Conservation (phyloP, 2,329 filamentous ascomycete species). For the Dothistroma pini region DNA sequence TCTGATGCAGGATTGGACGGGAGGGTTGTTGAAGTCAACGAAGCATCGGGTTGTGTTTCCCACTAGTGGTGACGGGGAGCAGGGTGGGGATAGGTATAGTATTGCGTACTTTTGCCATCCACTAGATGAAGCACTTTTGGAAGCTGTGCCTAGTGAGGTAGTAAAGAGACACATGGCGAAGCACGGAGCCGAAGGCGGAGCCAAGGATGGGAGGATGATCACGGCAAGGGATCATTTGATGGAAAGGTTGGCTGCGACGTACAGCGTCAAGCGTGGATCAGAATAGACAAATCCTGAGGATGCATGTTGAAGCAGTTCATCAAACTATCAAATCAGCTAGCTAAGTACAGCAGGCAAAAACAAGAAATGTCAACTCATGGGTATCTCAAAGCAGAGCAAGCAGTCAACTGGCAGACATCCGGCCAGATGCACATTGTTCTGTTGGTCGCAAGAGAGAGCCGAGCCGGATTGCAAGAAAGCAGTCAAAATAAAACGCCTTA, state of each 20-base stretch:
- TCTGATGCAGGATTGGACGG: conserved; percentile 81
- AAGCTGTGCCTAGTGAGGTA: conserved; percentile 52
- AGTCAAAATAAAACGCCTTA: not conserved
- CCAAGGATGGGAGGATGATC: conserved; percentile 44
- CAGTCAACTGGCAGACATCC: not conserved
- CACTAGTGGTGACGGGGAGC: conserved; percentile 1
- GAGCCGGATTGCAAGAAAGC: not conserved
- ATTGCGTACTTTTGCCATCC: conserved; percentile 61
- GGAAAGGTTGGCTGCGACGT: conserved; percentile 56
- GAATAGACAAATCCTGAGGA: not conserved
- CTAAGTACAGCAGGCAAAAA: not conserved
- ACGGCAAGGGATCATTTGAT: conserved; percentile 59
- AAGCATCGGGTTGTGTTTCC: conserved; percentile 83
- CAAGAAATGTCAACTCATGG: conserved; percentile 1
- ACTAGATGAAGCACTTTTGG: conserved; percentile 51
- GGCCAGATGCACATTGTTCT: conserved; percentile 1
- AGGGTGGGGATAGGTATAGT: conserved; percentile 30
- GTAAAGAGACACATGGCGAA: conserved; percentile 41
- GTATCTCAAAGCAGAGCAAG: conserved; percentile 10
- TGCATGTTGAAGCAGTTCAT: not conserved
- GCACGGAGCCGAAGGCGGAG: conserved; percentile 31
- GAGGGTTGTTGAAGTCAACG: conserved; percentile 79
- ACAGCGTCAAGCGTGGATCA: conserved; percentile 39
- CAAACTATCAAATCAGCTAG: not conserved
- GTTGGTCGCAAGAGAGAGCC: not conserved